Evolutionary conservation across 2,329 filamentous ascomycete genomes (phyloP), one percentile per base, ranked within the genome.

Genomic region (Colletotrichum tamarilloi): DNA sequence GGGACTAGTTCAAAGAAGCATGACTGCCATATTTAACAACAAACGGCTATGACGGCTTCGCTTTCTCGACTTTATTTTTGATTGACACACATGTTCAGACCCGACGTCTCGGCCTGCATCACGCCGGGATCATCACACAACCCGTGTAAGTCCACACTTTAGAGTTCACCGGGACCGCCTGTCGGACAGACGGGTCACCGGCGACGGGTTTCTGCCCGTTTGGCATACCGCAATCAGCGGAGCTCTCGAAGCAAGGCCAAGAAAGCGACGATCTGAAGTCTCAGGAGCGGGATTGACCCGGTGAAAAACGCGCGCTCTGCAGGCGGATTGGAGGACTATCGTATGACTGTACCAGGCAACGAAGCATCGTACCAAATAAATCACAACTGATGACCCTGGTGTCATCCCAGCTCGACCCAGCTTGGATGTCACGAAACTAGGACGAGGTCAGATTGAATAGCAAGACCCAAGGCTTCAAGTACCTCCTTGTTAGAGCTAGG

Each of bases 151-250:
- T 12, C 65, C 65, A 68, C 42, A 62, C 28, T 9, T 68, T 68
- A 68, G 32, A 60, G 65, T 68, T 68, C 42, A 49, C 65, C 57
- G 57, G 57, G 56, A 62, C 64, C 55, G 64, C 64, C 56, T 68
- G 56, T 55, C 46, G 42, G 42, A 28, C 26, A n/a, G 42, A 19
- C 8, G 19, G 42, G 42, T 22, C 19, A 49, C 42, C 19, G 19
- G 42, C 42, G 16, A n/a, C 42, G 19, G 16, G 16, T 19, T 11
- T 19, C 42, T 49, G 42, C 42, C 42, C 19, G 42, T 49, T 49
- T 11, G 7, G 42, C n/a, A 49, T 49, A 49, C 8, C 8, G 42
- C 42, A 49, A 9, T n/a, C 7, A 49, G 19, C 42, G 19, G 42
- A 49, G 42, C 42, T 49, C 42, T 49, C 8, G 42, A 22, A 49